These are phyloP conservation scores for Hibiscus syriacus DNA, from an alignment of 345 rosid species.

Conservation along the genomic window DNA sequence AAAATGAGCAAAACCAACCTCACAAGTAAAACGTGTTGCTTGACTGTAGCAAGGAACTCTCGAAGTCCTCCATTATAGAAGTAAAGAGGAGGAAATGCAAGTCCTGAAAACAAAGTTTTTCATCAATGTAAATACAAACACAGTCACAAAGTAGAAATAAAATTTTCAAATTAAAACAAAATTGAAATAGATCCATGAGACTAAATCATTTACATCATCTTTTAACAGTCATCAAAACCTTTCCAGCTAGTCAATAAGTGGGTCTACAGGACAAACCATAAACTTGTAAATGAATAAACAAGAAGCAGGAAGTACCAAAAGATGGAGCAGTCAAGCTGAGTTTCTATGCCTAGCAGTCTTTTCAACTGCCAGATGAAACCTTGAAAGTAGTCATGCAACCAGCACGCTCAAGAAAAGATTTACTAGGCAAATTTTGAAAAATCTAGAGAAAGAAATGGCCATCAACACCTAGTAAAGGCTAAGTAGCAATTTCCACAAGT, in stretches of 20 bases:
- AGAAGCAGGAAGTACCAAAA: not conserved
- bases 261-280: not conserved
- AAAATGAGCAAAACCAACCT: conserved; percentile 44
- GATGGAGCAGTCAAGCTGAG: not conserved
- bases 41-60: conserved; percentile 78
- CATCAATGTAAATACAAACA: not conserved
- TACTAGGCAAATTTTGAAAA: not conserved
- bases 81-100: conserved; percentile 85
- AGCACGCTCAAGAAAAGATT: not conserved
- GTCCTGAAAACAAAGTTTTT: conserved; percentile 50
- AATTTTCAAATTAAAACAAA: not conserved
- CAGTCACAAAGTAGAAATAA: not conserved
- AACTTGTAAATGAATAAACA: not conserved
- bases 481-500: not conserved
- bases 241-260: not conserved
- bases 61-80: conserved; percentile 92
- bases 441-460: not conserved
- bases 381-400: not conserved
- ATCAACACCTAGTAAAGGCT: not conserved
- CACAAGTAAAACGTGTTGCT: conserved; percentile 78
- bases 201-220: not conserved
- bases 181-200: not conserved
- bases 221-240: not conserved
- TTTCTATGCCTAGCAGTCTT: not conserved
- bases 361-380: conserved; percentile 1